These are phyloP conservation scores for Russula ochroleuca DNA, from an alignment of 768 basidiomycete genomes.

Conservation along the genomic window DNA sequence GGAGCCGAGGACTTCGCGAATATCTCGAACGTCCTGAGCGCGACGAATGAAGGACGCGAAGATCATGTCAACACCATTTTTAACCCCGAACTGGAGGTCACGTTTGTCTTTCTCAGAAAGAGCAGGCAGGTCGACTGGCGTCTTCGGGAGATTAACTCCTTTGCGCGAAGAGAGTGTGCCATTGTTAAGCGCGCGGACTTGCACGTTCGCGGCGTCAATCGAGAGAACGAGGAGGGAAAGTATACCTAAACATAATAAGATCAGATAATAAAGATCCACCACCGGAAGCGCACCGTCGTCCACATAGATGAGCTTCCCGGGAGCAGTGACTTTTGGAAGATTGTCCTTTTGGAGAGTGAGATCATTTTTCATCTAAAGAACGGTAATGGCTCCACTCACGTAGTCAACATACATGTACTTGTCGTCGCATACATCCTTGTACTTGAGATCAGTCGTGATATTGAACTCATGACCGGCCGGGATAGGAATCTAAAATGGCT, in stretches of 20 bases:
- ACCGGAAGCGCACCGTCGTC: conserved; percentile 69
- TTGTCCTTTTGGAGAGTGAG: conserved; percentile 53
- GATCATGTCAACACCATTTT: conserved; percentile 98
- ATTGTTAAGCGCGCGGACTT: conserved; percentile 84
- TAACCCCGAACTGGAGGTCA: conserved; percentile 90
- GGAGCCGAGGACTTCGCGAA: conserved; percentile 88
- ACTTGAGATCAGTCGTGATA: conserved; percentile 78
- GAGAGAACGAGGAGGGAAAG: conserved; percentile 89
- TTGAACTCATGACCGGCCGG: conserved; percentile 91
- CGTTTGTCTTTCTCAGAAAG: conserved; percentile 98
- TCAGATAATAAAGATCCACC: neutral
- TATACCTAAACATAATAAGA: conserved; percentile 49
- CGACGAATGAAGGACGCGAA: conserved; percentile 99
- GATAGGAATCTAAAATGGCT: conserved; percentile 62
- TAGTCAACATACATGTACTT: conserved; percentile 93
- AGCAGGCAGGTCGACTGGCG: conserved; percentile 93
- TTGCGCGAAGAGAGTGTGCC: conserved; percentile 93
- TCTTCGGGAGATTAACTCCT: conserved; percentile 99
- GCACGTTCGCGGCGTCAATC: conserved; percentile 76
- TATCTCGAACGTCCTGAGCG: conserved; percentile 89
- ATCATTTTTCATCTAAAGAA: conserved; percentile 2
- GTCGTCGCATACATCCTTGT: conserved; percentile 74
- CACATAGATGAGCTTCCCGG: conserved; percentile 96
- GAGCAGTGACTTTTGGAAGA: conserved; percentile 90
- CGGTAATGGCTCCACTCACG: conserved; percentile 44